Percentiles rank a stretch among this genome's conserved stretches.
These are phyloP conservation scores for Galium porrigens DNA, from an alignment of 305 asterid species.

Conservation along the genomic window DNA sequence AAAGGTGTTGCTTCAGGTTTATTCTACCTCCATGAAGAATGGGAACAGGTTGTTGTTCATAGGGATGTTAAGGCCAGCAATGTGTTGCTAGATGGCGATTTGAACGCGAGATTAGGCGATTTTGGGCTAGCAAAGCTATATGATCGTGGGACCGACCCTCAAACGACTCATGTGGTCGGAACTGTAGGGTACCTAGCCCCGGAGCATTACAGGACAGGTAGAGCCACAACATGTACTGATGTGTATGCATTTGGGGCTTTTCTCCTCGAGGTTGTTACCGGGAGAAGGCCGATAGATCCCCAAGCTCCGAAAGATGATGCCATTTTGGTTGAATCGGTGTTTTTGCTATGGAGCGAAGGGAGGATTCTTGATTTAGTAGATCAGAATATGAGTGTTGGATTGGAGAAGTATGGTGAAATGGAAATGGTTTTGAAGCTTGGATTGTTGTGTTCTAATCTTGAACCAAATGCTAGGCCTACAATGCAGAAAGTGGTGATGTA, in stretches of 20 bases:
- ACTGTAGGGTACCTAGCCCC: slow-evolving; percentile 9
- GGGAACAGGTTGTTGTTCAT: slow-evolving; percentile 9
- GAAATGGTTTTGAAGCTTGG: slow-evolving; percentile 11
- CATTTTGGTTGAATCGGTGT: not conserved
- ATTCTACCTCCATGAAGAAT: slow-evolving; percentile 7
- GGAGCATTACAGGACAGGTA: slow-evolving; percentile 1
- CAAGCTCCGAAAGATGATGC: not conserved
- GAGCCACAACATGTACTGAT: slow-evolving; percentile 3
- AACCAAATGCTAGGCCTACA: slow-evolving; percentile 7
- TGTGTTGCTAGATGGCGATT: not conserved
- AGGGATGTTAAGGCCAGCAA: slow-evolving; percentile 6
- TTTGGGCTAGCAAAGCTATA: slow-evolving; percentile 4
- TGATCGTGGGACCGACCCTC: slow-evolving; percentile 8
- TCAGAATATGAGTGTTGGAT: not conserved
- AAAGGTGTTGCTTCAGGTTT: slow-evolving; percentile 5
- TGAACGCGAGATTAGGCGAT: slow-evolving; percentile 4
- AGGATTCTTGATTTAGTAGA: slow-evolving; percentile 4
- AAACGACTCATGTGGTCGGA: slow-evolving; percentile 2
- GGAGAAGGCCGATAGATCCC: slow-evolving; percentile 4
- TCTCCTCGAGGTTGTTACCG: slow-evolving; percentile 3
- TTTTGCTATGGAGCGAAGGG: not conserved
- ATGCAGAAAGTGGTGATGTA: slow-evolving; percentile 7
- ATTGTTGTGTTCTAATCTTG: not conserved
- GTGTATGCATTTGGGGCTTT: slow-evolving; percentile 7
- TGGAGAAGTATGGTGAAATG: not conserved